Percentiles rank a stretch among this genome's conserved stretches.
phyloP scores from a whole-genome alignment of 305 asterid genomes.

The Fraxinus platypoda region DNA sequence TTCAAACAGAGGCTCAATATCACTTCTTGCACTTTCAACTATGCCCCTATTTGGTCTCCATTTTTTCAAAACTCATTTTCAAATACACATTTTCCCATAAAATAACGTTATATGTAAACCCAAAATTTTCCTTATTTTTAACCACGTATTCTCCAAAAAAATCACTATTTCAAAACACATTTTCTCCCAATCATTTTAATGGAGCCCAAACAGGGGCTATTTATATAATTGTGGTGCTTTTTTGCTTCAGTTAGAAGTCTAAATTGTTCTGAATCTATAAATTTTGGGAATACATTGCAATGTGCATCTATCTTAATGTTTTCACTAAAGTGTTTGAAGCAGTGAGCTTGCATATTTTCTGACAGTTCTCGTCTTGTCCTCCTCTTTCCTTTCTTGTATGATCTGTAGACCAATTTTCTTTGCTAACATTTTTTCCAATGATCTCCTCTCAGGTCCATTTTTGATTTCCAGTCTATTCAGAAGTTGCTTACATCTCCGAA shows the following conservation, averaged over 20 bases:
- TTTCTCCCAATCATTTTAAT: background rate
- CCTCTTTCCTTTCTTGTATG: background rate
- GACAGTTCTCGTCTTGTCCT: background rate
- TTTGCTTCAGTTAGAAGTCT: background rate
- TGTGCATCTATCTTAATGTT: background rate
- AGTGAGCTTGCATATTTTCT: background rate
- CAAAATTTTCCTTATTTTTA: background rate
- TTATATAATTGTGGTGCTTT: background rate
- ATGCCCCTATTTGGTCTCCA: background rate
- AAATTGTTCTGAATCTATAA: background rate
- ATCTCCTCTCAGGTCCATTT: constrained; percentile 57
- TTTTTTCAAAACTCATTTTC: no score
- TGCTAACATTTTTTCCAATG: constrained; percentile 20
- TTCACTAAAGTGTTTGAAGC: background rate
- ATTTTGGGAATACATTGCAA: background rate
- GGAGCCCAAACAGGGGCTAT: background rate
- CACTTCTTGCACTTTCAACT: background rate
- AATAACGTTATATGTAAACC: background rate
- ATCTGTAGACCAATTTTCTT: background rate
- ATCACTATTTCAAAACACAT: background rate
- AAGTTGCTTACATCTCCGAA: constrained; percentile 62
- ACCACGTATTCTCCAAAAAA: background rate
- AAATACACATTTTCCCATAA: background rate
- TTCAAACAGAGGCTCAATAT: background rate
- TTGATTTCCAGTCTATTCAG: constrained; percentile 69